phyloP scores from a whole-genome alignment of 2,329 filamentous ascomycete species.

The Colletotrichum cordylinicola region DNA sequence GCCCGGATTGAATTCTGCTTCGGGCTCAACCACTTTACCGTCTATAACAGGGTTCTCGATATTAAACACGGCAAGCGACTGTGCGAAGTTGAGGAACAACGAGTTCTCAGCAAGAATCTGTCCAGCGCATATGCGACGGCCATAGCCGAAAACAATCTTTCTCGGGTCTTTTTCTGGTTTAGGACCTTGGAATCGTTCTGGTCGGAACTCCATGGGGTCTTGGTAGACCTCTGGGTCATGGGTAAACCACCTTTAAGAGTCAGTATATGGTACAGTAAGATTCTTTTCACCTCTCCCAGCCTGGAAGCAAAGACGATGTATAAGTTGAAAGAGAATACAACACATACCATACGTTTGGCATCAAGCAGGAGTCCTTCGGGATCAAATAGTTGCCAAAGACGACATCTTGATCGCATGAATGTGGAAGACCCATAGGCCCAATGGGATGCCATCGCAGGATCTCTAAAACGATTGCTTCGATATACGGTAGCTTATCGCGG shows the following conservation, averaged over 20 bases:
- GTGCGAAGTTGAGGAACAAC: slow-evolving; percentile 36
- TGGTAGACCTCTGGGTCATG: slow-evolving; percentile 74
- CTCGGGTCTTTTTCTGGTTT: background rate
- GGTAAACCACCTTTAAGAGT: background rate
- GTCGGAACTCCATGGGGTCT: slow-evolving; percentile 24
- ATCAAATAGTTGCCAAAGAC: background rate
- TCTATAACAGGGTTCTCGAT: background rate
- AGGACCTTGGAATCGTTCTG: background rate
- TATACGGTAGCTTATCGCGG: slow-evolving; percentile 53
- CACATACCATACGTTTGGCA: slow-evolving; percentile 34
- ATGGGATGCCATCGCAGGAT: slow-evolving; percentile 61
- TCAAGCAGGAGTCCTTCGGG: slow-evolving; percentile 32
- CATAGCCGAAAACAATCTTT: slow-evolving; percentile 21
- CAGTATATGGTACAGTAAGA: rapidly evolving
- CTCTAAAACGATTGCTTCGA: slow-evolving; percentile 60
- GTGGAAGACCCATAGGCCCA: slow-evolving; percentile 46
- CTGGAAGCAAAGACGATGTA: background rate
- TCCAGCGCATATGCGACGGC: slow-evolving; percentile 25
- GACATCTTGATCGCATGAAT: slow-evolving; percentile 34
- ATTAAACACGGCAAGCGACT: slow-evolving; percentile 43
- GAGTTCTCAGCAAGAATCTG: slow-evolving; percentile 21
- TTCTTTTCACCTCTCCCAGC: background rate
- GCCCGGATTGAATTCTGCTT: background rate
- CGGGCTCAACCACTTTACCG: background rate
- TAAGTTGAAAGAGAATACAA: slow-evolving; percentile 36